These are phyloP conservation scores for Poa annua DNA, from an alignment of 176 grass and related monocot genomes.

Conservation along the genomic window DNA sequence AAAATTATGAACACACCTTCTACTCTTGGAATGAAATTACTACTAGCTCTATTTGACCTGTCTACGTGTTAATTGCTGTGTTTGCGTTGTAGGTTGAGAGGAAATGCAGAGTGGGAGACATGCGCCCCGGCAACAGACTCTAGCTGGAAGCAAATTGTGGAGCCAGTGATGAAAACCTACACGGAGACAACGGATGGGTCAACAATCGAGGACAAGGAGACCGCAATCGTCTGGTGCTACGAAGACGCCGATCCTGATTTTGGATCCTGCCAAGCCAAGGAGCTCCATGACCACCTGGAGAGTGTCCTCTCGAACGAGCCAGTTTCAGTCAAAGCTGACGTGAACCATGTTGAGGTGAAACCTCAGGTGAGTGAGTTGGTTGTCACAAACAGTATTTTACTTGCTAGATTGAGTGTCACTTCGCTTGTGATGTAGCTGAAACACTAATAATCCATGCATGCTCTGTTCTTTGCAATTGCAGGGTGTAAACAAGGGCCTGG, in stretches of 20 bases:
- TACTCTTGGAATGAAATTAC: neutral
- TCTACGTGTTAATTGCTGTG: neutral
- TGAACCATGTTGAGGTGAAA: conserved; percentile 86
- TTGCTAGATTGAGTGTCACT: no score
- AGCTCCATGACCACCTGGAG: conserved; percentile 86
- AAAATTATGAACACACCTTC: neutral
- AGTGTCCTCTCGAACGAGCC: conserved; percentile 86
- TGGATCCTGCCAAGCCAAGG: conserved; percentile 94
- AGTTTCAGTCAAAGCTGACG: conserved; percentile 77
- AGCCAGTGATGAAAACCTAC: conserved; percentile 90
- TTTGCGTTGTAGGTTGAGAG: conserved; percentile 52
- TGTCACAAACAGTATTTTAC: neutral
- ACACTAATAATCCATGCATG: neutral
- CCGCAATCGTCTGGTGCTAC: conserved; percentile 77
- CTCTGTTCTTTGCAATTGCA: neutral
- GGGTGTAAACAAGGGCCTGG: conserved; percentile 86
- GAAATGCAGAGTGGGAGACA: conserved; percentile 77
- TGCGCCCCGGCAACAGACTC: conserved; percentile 52
- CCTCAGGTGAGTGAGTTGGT: conserved; percentile 60
- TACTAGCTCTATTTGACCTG: conserved; percentile 1
- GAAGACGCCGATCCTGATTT: conserved; percentile 92
- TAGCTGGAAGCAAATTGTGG: conserved; percentile 93
- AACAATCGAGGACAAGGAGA: conserved; percentile 87
- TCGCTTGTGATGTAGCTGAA: neutral
- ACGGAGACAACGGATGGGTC: conserved; percentile 92